phyloP scores from a whole-genome alignment of 495 filamentous ascomycete species.

The Cercophora newfieldiana region DNA sequence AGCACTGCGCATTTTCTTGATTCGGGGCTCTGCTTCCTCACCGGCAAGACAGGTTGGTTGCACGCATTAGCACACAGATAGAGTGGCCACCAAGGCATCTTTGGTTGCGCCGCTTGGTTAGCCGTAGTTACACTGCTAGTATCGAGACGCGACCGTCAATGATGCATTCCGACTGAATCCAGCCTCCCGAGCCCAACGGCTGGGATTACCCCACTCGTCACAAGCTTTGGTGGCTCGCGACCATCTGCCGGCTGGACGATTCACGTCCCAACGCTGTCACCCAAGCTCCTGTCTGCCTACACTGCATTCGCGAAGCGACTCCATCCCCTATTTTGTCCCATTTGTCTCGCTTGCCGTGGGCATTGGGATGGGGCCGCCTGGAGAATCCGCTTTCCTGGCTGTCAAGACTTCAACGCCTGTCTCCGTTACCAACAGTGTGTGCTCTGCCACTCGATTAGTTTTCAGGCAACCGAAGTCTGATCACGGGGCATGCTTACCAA shows the following conservation, averaged over 20 bases:
- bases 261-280: too few relatives aligned
- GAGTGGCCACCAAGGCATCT: background rate
- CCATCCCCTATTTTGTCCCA: background rate
- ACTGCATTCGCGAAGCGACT: too few relatives aligned
- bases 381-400: constrained; percentile 75
- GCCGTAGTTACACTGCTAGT: too few relatives aligned
- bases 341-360: constrained; percentile 31
- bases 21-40: background rate
- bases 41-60: background rate
- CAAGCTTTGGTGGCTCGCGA: background rate
- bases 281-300: too few relatives aligned
- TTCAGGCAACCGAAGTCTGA: background rate
- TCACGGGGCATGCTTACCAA: constrained; percentile 48
- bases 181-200: background rate
- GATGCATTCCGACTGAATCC: background rate
- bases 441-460: constrained; percentile 55
- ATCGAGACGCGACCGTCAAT: background rate
- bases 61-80: background rate
- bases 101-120: background rate
- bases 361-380: constrained; percentile 79
- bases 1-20: background rate
- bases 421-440: constrained; percentile 92
- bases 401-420: constrained; percentile 92
- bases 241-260: too few relatives aligned
- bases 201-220: background rate